These are phyloP conservation scores for Fusarium ramigenum DNA, from an alignment of 2,329 filamentous ascomycete genomes.

Conservation along the genomic window DNA sequence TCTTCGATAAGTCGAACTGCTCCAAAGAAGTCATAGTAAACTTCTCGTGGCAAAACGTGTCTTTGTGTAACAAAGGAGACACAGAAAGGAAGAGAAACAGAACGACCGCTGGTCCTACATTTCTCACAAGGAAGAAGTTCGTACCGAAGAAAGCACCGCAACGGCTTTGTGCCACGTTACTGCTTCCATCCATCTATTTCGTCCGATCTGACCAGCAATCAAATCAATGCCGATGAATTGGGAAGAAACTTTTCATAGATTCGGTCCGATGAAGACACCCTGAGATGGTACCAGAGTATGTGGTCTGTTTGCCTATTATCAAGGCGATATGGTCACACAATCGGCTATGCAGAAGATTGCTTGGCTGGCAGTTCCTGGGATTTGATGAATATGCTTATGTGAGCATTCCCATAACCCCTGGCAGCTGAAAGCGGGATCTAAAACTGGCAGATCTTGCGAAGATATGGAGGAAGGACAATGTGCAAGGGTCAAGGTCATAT, in stretches of 20 bases:
- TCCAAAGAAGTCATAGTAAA: not conserved
- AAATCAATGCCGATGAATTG: not conserved
- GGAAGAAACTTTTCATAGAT: not conserved
- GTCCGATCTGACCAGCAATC: not conserved
- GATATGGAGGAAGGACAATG: conserved; percentile 14
- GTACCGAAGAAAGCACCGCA: not conserved
- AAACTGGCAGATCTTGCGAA: conserved; percentile 22
- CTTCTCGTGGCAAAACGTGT: not conserved
- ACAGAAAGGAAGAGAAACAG: not conserved
- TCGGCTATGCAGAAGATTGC: conserved; percentile 17
- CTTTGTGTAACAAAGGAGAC: not conserved
- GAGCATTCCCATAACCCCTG: not conserved
- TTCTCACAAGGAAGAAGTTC: not conserved
- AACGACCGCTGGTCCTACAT: not conserved
- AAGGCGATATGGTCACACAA: not conserved
- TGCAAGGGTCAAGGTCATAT: conserved; percentile 32
- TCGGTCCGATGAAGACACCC: not conserved
- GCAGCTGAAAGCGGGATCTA: not conserved
- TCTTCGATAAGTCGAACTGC: not conserved
- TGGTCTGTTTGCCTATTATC: not conserved
- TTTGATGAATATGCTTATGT: not conserved
- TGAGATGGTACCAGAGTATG: not conserved
- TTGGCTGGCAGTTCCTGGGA: not conserved
- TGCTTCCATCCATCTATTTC: not conserved
- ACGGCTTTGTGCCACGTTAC: not conserved